Base-by-base conservation (phyloP, 352 stramenopile species). In the Globisporangium radiosum region DNA sequence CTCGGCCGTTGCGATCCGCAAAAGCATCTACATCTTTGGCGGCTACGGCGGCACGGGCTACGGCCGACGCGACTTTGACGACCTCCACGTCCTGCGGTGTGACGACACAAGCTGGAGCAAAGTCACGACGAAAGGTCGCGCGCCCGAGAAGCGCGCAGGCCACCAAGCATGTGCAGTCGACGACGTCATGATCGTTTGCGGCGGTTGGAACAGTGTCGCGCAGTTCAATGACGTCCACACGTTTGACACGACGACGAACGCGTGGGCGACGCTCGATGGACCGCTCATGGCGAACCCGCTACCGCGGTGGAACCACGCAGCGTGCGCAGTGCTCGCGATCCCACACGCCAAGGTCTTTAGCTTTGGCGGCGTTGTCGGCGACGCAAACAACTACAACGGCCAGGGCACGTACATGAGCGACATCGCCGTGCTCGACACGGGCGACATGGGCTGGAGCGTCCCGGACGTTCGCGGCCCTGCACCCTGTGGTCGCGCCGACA, bases 161-260 rank as follows among this genome's bases (percentile, higher is more conserved):
- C 96, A 99, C 58, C 87, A 97, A 59, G 83, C 86, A 7, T 90
- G 91, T 45, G 87, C 85, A 1, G 90, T 97, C 15, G 81, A 97
- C 36, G 81, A 97, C 56, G 59, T 86, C 7, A 90, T 98, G 64
- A 90, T 98, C 56, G 75, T 98, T 17, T 97, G 92, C 66, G 96
- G 96, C 45, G 95, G 96, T 0, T 98, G 94, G 94, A 98, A 97
- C 65, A 94, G 84, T 51, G 84, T 95, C 14, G 63, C 85, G 17
- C 94, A 98, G 71, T 98, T 99, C 62, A 96, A 98, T 63, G 94
- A 99, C 64, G 69, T 98, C 6, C 88, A 97, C 64, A 75, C 98
- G 25, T 86, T 98, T 10, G 92, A 98, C 72, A 92, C 87, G 42
- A 69, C 62, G 0, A 90, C 81, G 0, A 85, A 82, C 52, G 81